Conservation (phyloP, 1,139 yeast species). For the Scheffersomyces lignicola region DNA sequence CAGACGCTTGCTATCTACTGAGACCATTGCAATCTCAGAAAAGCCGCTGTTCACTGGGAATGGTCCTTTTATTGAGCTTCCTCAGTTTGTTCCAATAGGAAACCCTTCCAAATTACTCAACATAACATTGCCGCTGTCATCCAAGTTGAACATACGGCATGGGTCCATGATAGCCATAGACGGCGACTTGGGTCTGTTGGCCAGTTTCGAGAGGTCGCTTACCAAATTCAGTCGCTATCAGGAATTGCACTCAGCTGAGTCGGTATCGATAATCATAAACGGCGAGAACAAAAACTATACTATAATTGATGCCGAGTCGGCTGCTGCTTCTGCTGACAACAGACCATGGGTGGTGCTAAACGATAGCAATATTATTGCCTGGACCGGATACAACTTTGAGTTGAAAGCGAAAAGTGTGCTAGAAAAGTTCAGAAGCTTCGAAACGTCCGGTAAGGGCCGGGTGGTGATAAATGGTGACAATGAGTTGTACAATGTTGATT, state of each 20-base stretch:
- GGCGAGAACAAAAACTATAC: constrained; percentile 29
- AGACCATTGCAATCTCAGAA: constrained; percentile 8
- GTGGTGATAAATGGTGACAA: constrained; percentile 39
- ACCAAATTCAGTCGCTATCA: constrained; percentile 23
- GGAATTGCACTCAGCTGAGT: constrained; percentile 21
- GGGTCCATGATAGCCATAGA: constrained; percentile 37
- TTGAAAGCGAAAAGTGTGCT: constrained; percentile 18
- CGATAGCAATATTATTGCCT: constrained; percentile 38
- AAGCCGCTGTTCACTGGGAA: constrained; percentile 25
- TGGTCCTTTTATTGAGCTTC: constrained; percentile 44
- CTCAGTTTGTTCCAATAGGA: constrained; percentile 35
- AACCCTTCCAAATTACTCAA: constrained; percentile 30
- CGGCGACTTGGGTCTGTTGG: constrained; percentile 27
- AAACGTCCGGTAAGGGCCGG: constrained; percentile 35
- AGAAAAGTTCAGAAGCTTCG: constrained; percentile 20
- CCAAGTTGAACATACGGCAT: constrained; percentile 29
- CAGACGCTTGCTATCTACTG: neutral
- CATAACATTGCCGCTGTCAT: constrained; percentile 35
- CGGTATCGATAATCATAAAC: constrained; percentile 31
- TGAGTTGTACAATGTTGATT: constrained; percentile 29
- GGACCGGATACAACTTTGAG: constrained; percentile 43
- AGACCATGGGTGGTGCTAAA: constrained; percentile 36
- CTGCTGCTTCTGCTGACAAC: constrained; percentile 6
- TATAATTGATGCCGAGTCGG: constrained; percentile 19
- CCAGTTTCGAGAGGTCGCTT: constrained; percentile 14